These are phyloP conservation scores for Letharia columbiana DNA, from an alignment of 495 filamentous ascomycete genomes.

Conservation along the genomic window DNA sequence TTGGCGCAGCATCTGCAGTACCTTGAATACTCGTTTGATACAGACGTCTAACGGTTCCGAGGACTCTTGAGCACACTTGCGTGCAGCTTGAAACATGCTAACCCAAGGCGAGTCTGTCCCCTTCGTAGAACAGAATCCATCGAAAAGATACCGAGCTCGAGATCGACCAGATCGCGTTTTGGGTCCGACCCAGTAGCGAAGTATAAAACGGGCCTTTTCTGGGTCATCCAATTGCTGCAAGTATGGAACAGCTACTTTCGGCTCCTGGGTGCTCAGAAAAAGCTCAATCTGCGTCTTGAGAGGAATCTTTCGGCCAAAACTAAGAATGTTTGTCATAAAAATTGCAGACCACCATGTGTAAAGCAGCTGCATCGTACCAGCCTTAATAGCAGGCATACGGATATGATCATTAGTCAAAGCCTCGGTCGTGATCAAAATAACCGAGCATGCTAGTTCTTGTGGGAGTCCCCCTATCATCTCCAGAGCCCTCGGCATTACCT, in stretches of 20 bases:
- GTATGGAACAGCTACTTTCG: conserved; percentile 3
- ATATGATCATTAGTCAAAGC: not conserved
- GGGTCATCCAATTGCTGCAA: conserved; percentile 11
- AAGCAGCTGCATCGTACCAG: conserved; percentile 1
- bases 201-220: conserved; percentile 13
- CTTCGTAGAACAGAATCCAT: not conserved
- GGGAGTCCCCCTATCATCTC: not conserved
- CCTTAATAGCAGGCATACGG: not conserved
- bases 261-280: not conserved
- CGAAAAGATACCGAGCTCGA: not conserved
- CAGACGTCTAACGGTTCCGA: not conserved
- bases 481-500: conserved; percentile 1
- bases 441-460: not conserved
- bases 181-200: conserved; percentile 9
- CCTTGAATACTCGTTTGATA: conserved; percentile 11
- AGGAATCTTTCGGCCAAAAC: no score
- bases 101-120: conserved; percentile 1
- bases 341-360: conserved; percentile 11
- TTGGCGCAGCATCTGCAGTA: conserved; percentile 15
- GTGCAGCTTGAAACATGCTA: conserved; percentile 8
- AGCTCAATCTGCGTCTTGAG: conserved; percentile 1
- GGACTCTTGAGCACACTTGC: not conserved
- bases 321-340: not conserved
- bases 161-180: no score
- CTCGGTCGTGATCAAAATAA: not conserved